These are phyloP conservation scores for Podaxis carcinomalis DNA, from an alignment of 768 basidiomycete species.

Conservation along the genomic window DNA sequence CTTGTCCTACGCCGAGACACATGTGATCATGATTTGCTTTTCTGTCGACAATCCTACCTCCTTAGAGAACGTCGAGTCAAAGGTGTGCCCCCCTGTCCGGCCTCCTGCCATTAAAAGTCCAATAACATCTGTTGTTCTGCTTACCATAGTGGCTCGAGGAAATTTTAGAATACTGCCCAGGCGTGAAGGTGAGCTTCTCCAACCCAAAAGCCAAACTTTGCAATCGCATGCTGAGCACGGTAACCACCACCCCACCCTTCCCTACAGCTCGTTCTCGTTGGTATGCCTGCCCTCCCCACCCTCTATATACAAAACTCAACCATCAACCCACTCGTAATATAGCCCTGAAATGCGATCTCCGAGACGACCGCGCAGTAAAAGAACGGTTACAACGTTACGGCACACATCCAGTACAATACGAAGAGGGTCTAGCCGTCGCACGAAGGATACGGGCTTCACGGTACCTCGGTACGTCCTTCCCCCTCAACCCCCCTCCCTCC, in stretches of 20 bases:
- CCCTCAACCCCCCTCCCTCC: not conserved
- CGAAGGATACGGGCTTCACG: conserved; percentile 89
- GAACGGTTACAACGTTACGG: conserved; percentile 72
- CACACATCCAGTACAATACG: conserved; percentile 78
- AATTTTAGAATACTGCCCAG: conserved; percentile 88
- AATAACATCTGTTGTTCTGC: not conserved
- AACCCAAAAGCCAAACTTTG: not conserved
- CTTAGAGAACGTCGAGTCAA: conserved; percentile 92
- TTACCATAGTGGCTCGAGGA: conserved; percentile 83
- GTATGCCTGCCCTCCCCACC: conserved; percentile 41
- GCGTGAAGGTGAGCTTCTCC: conserved; percentile 70
- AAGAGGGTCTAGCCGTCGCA: conserved; percentile 85
- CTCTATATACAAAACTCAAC: not conserved
- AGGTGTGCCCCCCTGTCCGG: conserved; percentile 41
- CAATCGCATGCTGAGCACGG: too few relatives aligned
- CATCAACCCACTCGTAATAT: not conserved
- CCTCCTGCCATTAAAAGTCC: too few relatives aligned
- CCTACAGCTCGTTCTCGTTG: conserved; percentile 77
- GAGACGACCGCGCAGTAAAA: conserved; percentile 72
- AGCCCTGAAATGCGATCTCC: conserved; percentile 95
- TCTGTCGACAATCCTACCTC: conserved; percentile 96
- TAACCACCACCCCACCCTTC: conserved; percentile 1
- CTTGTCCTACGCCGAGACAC: conserved; percentile 94
- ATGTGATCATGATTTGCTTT: conserved; percentile 95
- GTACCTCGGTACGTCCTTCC: conserved; percentile 71